These are phyloP conservation scores for Linnemannia exigua DNA, from an alignment of 192 early-diverging fungal genomes.

Conservation along the genomic window DNA sequence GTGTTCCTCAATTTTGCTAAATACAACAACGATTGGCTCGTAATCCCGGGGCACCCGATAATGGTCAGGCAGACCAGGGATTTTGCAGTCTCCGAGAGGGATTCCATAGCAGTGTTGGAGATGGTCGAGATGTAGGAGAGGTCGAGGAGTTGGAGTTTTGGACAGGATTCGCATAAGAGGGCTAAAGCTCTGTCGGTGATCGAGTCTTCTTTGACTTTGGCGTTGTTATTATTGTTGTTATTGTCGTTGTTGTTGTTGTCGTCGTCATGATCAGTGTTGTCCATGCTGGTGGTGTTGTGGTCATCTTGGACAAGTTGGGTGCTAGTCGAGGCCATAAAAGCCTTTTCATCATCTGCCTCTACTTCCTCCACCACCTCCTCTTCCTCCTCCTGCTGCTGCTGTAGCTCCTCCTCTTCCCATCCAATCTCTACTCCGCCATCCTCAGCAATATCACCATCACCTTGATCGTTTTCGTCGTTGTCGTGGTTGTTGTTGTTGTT, in stretches of 20 bases:
- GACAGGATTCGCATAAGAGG: conserved; percentile 38
- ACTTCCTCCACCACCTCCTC: not conserved
- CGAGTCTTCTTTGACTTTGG: conserved; percentile 10
- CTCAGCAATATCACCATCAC: not conserved
- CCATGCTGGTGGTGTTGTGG: not conserved
- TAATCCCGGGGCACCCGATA: conserved; percentile 59
- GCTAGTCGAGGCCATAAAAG: not conserved
- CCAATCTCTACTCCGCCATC: not conserved
- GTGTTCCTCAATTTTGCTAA: conserved; percentile 44
- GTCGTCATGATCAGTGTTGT: not conserved
- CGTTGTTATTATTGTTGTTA: not conserved
- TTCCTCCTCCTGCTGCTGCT: not conserved
- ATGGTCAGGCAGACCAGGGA: conserved; percentile 59
- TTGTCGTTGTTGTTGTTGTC: not conserved
- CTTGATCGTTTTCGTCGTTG: too few species aligned
- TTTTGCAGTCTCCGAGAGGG: conserved; percentile 40
- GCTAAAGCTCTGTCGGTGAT: conserved; percentile 45
- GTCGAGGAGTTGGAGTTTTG: conserved; percentile 57
- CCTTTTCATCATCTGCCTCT: not conserved
- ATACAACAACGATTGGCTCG: conserved; percentile 38
- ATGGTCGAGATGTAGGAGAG: conserved; percentile 54
- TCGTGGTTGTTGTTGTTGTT: not conserved
- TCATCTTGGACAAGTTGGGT: not conserved
- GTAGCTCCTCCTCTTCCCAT: not conserved
- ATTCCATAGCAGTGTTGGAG: conserved; percentile 50